A percentile compares a stretch with the other conserved stretches of the same genome.
phyloP scores from a whole-genome alignment of 768 basidiomycete genomes.

The Fibroporia radiculosa region DNA sequence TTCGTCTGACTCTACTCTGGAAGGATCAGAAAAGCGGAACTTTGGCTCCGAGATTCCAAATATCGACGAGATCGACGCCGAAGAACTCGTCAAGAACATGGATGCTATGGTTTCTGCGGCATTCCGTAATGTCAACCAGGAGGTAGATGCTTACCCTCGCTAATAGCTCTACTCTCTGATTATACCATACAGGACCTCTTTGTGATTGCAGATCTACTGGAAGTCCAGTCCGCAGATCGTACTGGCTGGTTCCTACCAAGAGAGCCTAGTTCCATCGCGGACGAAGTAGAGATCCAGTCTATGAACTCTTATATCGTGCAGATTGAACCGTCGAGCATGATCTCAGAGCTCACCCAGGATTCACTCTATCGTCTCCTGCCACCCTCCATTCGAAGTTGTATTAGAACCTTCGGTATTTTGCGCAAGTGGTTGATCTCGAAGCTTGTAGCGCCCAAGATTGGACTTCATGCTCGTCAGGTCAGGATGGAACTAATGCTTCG shows the following conservation, averaged over 20 bases:
- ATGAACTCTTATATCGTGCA: slow-evolving; percentile 70
- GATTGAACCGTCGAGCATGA: slow-evolving; percentile 62
- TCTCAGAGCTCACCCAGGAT: slow-evolving; percentile 65
- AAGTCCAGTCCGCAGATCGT: slow-evolving; percentile 72
- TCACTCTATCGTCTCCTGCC: slow-evolving; percentile 68
- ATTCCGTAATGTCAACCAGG: slow-evolving; percentile 70
- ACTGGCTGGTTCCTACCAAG: slow-evolving; percentile 69
- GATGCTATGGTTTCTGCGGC: slow-evolving; percentile 72
- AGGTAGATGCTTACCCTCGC: slow-evolving; percentile 35
- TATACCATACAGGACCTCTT: slow-evolving; percentile 55
- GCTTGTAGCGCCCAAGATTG: slow-evolving; percentile 56
- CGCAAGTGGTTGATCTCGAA: slow-evolving; percentile 75
- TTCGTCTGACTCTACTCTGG: neutral
- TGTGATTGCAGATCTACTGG: slow-evolving; percentile 67
- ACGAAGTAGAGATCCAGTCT: slow-evolving; percentile 70
- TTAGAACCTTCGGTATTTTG: slow-evolving; percentile 67
- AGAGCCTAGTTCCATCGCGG: slow-evolving; percentile 47
- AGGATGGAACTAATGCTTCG: slow-evolving; percentile 68
- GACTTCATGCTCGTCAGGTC: slow-evolving; percentile 53
- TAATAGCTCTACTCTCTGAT: slow-evolving; percentile 3
- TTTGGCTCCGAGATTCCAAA: slow-evolving; percentile 20
- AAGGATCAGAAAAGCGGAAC: slow-evolving; percentile 2
- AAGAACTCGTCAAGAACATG: slow-evolving; percentile 65
- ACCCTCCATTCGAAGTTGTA: slow-evolving; percentile 65
- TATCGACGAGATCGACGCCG: slow-evolving; percentile 23